These are phyloP conservation scores for Halophytophthora polymorphica DNA, from an alignment of 352 stramenopile species.

Conservation along the genomic window DNA sequence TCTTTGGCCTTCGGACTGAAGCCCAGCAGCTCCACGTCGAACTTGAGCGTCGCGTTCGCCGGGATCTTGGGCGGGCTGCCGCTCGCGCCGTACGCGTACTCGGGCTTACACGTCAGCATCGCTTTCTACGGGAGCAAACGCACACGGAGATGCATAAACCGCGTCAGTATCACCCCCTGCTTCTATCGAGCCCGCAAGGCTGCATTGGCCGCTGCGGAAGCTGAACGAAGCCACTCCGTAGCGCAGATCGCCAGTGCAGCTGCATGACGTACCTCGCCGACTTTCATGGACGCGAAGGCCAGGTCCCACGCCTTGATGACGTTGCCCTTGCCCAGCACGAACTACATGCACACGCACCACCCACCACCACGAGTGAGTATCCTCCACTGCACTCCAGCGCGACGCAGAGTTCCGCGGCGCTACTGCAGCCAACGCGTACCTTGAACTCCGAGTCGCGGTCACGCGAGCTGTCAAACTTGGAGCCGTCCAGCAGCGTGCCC, in stretches of 20 bases:
- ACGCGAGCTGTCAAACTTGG: slow-evolving; percentile 94
- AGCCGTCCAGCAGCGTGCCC: slow-evolving; percentile 91
- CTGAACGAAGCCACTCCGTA: not conserved
- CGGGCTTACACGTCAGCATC: slow-evolving; percentile 87
- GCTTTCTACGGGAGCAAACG: slow-evolving; percentile 64
- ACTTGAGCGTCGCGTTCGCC: slow-evolving; percentile 91
- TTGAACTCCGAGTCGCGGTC: slow-evolving; percentile 87
- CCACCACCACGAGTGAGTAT: not conserved
- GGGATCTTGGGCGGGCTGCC: slow-evolving; percentile 94
- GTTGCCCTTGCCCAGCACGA: slow-evolving; percentile 85
- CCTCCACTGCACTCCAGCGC: not conserved
- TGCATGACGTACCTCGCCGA: slow-evolving; percentile 78
- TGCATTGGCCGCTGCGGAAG: not conserved
- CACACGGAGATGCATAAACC: too few relatives aligned
- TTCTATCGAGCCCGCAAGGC: not conserved
- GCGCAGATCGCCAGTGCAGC: not conserved
- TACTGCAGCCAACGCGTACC: slow-evolving; percentile 14
- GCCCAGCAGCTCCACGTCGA: slow-evolving; percentile 95
- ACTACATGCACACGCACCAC: slow-evolving; percentile 24
- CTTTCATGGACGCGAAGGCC: slow-evolving; percentile 92
- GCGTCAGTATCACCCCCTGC: not conserved
- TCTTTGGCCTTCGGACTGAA: slow-evolving; percentile 95
- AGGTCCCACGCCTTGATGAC: slow-evolving; percentile 90
- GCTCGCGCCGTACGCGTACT: slow-evolving; percentile 92
- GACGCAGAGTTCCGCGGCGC: too few relatives aligned